Evolutionary conservation across 805 yeast species (phyloP), one percentile per base, ranked within the genome.

Genomic region (Candida awuae): DNA sequence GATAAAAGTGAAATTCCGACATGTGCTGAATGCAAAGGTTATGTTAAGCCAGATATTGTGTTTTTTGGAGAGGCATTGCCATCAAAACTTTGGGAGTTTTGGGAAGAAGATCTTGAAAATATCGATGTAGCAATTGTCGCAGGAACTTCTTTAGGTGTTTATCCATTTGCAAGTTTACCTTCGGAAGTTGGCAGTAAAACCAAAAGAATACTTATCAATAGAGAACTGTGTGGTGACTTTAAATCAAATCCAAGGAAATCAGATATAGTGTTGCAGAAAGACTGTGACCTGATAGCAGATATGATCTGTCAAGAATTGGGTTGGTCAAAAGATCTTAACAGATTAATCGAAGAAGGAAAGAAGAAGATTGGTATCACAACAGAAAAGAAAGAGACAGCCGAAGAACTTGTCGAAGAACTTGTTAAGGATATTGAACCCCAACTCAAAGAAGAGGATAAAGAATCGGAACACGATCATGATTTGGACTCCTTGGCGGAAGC

Each of bases 11-110:
- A 46, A 18, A 67, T 75, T 16, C 80, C 80, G 1, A 58, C 54
- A 8, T 90, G 97, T 61, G 46, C 53, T 13, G 52, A 64, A 14
- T 90, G 97, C 52, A 55, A 63, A 4, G 94, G 95, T 0, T 70
- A 76, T 22, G 84, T 92, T 20, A 90, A 90, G 54, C 98, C 97
- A 0, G 90, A 84, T 52, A 92, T 90, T 49, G 95, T 87, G 1
- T 90, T 90, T 53, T 92, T 87, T 62, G 97, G 97, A 4, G 98
- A 90, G 57, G 72, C 79, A 2, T 66, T 90, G 20, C 97, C 97
- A 0, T 51, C 50, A 1, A 62, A 65, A 39, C 84, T 87, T 52
- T 88, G 83, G 58, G 73, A 74, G 2, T 50, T 59, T 10, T 79
- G 92, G 83, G 90, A 81, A 4, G 63, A 65, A 16, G 75, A 73